Evolutionary conservation across 768 basidiomycete genomes (phyloP).

Genomic region (Lactifluus piperatus): DNA sequence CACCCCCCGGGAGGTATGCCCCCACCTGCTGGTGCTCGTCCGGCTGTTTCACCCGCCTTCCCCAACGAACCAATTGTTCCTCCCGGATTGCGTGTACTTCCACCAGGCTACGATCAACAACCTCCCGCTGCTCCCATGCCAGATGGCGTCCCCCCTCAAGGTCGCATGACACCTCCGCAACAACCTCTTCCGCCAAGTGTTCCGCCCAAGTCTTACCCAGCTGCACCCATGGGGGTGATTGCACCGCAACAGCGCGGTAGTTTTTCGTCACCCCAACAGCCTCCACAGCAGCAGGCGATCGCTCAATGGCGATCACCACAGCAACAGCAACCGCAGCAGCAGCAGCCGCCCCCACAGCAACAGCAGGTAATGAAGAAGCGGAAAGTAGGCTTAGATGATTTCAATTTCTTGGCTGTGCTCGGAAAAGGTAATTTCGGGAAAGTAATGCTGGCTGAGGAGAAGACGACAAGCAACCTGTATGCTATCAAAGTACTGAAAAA

Average conservation of each 20-base stretch:
- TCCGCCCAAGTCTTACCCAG: conserved; percentile 13
- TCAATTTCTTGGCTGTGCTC: conserved; percentile 96
- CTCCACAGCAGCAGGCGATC: conserved; percentile 22
- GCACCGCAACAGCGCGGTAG: conserved; percentile 12
- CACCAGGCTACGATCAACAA: conserved; percentile 15
- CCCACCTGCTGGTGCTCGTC: conserved; percentile 31
- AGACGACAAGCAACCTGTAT: conserved; percentile 77
- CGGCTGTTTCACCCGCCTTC: conserved; percentile 30
- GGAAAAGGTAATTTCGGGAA: conserved; percentile 99
- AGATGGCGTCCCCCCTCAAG: conserved; percentile 6
- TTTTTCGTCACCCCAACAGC: conserved; percentile 2
- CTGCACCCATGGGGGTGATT: background rate
- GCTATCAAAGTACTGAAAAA: conserved; percentile 99
- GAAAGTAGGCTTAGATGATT: conserved; percentile 95
- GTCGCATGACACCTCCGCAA: conserved; percentile 14
- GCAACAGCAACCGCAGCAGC: conserved; percentile 29
- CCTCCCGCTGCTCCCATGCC: background rate
- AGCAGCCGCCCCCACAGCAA: conserved; percentile 32
- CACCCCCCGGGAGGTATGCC: conserved; percentile 25
- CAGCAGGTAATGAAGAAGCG: conserved; percentile 43
- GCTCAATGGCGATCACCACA: conserved; percentile 28
- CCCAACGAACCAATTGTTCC: conserved; percentile 30
- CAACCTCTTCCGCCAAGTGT: conserved; percentile 15
- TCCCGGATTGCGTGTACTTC: conserved; percentile 15
- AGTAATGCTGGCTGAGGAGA: conserved; percentile 99